Evolutionary conservation across 192 early-diverging fungal genomes (phyloP).

Genomic region (Linnemannia zychae): DNA sequence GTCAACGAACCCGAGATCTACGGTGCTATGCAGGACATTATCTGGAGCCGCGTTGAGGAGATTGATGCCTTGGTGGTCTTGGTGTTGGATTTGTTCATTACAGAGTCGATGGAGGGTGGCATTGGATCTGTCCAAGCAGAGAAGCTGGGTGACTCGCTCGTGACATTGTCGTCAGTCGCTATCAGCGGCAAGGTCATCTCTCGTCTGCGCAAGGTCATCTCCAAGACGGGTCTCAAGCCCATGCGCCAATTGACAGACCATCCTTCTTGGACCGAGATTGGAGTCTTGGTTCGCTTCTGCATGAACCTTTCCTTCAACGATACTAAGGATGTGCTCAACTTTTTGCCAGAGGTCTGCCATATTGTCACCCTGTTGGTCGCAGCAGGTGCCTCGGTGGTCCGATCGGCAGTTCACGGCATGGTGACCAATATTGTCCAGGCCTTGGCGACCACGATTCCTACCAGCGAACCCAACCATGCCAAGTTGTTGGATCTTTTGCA

Average conservation of each 20-base stretch:
- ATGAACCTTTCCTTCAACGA: constrained; percentile 94
- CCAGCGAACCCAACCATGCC: constrained; percentile 68
- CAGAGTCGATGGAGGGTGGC: constrained; percentile 85
- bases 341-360: constrained; percentile 90
- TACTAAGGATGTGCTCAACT: constrained; percentile 74
- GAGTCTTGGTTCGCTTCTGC: constrained; percentile 88
- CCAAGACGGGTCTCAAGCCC: constrained; percentile 81
- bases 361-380: constrained; percentile 89
- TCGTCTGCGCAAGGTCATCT: constrained; percentile 85
- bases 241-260: constrained; percentile 83
- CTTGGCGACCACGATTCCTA: constrained; percentile 72
- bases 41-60: constrained; percentile 85
- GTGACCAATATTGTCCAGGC: constrained; percentile 94
- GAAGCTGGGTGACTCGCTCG: constrained; percentile 88
- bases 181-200: constrained; percentile 88
- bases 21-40: constrained; percentile 84
- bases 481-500: constrained; percentile 73
- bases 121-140: constrained; percentile 84
- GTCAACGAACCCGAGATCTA: constrained; percentile 89
- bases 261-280: constrained; percentile 93
- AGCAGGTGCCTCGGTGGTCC: constrained; percentile 85
- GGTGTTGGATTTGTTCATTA: constrained; percentile 84
- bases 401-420: constrained; percentile 93
- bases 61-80: constrained; percentile 87
- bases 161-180: constrained; percentile 83